Evolutionary conservation across 2,329 filamentous ascomycete genomes (phyloP), one percentile per base, ranked within the genome.

Genomic region (Pleurostoma richardsiae): DNA sequence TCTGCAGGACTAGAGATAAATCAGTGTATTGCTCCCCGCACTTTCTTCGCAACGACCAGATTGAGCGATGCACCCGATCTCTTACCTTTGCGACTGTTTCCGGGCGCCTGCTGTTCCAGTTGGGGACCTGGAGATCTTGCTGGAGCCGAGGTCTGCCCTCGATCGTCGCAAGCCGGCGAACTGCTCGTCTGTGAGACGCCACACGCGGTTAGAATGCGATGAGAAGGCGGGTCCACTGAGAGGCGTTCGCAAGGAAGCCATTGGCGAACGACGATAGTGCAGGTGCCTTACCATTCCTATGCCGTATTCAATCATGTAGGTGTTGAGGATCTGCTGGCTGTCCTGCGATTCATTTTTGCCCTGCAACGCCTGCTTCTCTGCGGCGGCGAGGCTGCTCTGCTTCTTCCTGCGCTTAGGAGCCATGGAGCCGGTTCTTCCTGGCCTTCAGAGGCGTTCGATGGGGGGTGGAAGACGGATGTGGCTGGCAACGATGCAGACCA

Each of bases 261-360:
- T 19, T 19, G 19, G 19, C 19, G 19, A 19, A 19, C 19, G 19
- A 19, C 19, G 19, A 19, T 19, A 19, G 19, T 19, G 19, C 19
- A 19, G 19, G 19, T 19, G 19, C 19, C 69, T 57, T 61, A 72
- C 70, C 59, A 59, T 55, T 41, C 59, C 64, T 11, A 68, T 59
- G 46, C 67, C 69, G 48, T 70, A 66, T 48, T 67, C 59, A 26
- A 56, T 59, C 50, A 63, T 64, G 52, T 71, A 62, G 46, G 60
- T 60, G 33, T 67, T 62, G 3, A 70, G 52, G 29, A 74, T 58
- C 29, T 61, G 57, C 57, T 73, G 71, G 59, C 68, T 74, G 54
- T 74, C 70, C 52, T 73, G 70, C 6, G 68, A 66, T 45, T 70
- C 69, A 49, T 61, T 57, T 47, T 49, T 57, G 44, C 62, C 66